Base-by-base conservation (phyloP, 768 basidiomycete species). In the Rickenella mellea region DNA sequence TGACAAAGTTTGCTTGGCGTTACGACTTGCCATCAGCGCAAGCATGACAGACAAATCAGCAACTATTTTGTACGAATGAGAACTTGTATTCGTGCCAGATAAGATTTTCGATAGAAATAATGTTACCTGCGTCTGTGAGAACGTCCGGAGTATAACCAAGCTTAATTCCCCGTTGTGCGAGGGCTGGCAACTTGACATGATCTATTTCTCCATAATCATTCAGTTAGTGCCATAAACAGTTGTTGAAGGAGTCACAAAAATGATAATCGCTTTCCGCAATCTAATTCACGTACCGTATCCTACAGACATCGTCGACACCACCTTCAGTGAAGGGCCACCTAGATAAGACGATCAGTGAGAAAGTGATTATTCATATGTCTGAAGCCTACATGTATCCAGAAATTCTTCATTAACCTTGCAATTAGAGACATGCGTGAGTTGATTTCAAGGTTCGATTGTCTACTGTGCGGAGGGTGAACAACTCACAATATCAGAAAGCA, bases 131-230 rank as follows among this genome's bases (percentile, higher is more conserved):
- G 53, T 91, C 89, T 4, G 85, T 93, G 12, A 99, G 71, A 5
- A 97, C 84, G 43, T 93, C 90, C 0, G 94, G 96, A 0, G 93
- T 98, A 59, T 90, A 89, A 6, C 96, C 96, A 5, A 97, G 58
- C 35, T 70, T 73, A 44, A 98, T 71, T 1, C 71, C 68, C 12
- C 79, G 73, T 50, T 71, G 64, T 9, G 76, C 69, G 6, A 82
- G 60, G 24, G 73, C 76, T 17, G 65, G 57, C 1, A 85, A 63
- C 47, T 85, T 76, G 28, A 90, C 70, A 48, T 98, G 96, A 41
- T 99, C 94, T 93, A n/a, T n/a, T n/a, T n/a, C n/a, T n/a, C n/a
- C n/a, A n/a, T n/a, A n/a, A 50, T n/a, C 21, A 26, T 10, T 28
- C n/a, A 9, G 36, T 38, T 7, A 37, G 29, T 12, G 39, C 17